These are phyloP conservation scores for Amanita polypyramis DNA, from an alignment of 768 basidiomycete genomes.

Conservation along the genomic window DNA sequence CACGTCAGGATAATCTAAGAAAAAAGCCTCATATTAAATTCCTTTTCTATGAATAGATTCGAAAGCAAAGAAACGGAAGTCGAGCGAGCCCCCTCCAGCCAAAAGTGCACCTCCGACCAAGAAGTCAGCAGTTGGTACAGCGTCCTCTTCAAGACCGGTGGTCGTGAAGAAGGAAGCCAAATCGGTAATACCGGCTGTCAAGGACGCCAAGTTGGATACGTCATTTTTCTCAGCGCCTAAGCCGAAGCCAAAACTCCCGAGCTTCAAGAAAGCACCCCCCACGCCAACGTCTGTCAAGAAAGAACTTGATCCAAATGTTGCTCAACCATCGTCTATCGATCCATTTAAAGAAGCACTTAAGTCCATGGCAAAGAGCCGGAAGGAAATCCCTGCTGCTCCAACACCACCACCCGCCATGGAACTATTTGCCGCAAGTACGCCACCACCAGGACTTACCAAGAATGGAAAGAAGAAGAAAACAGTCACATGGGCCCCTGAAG, in stretches of 20 bases:
- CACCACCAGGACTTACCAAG: slow-evolving; percentile 24
- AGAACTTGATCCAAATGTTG: slow-evolving; percentile 47
- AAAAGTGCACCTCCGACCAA: slow-evolving; percentile 52
- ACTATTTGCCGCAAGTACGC: slow-evolving; percentile 21
- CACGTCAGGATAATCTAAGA: slow-evolving; percentile 34
- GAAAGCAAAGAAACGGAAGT: slow-evolving; percentile 70
- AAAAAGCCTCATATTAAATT: slow-evolving; percentile 16
- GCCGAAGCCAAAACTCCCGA: slow-evolving; percentile 73
- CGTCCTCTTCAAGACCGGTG: slow-evolving; percentile 29
- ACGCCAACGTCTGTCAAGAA: slow-evolving; percentile 28
- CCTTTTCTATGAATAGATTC: slow-evolving; percentile 26
- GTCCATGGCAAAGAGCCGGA: slow-evolving; percentile 54
- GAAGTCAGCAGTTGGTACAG: slow-evolving; percentile 44
- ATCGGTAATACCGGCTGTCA: slow-evolving; percentile 25
- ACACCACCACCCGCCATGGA: slow-evolving; percentile 36
- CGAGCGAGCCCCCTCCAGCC: slow-evolving; percentile 35
- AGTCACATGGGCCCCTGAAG: slow-evolving; percentile 72
- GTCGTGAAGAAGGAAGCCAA: slow-evolving; percentile 51
- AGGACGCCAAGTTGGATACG: slow-evolving; percentile 77
- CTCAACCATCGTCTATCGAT: slow-evolving; percentile 69
- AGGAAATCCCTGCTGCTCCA: slow-evolving; percentile 49
- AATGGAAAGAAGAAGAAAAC: slow-evolving; percentile 61
- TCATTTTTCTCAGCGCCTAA: slow-evolving; percentile 87
- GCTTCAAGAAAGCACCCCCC: slow-evolving; percentile 70
- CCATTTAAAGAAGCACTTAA: slow-evolving; percentile 80